phyloP scores from a whole-genome alignment of 2,329 filamentous ascomycete genomes.

The Penicillium nordicum region DNA sequence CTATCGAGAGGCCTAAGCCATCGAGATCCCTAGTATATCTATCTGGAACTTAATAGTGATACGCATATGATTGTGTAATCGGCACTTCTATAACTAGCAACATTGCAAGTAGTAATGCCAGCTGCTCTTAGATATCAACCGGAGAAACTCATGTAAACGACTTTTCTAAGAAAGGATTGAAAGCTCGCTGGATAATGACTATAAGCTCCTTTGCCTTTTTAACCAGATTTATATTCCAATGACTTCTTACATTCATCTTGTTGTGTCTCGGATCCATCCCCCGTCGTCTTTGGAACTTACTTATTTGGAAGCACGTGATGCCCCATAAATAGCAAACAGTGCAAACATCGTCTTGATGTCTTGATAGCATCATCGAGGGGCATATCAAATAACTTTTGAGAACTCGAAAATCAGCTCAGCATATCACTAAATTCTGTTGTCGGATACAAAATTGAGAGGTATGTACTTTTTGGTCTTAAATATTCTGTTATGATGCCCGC shows the following conservation, averaged over 20 bases:
- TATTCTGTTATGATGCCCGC: not conserved
- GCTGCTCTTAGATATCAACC: not conserved
- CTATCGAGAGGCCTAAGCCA: too few relatives aligned
- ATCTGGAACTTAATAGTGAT: not conserved
- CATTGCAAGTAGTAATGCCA: not conserved
- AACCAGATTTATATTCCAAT: not conserved
- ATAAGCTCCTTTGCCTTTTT: too few relatives aligned
- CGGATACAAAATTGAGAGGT: not conserved
- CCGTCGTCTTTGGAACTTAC: not conserved
- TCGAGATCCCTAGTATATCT: too few relatives aligned
- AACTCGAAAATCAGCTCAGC: not conserved
- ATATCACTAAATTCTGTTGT: not conserved
- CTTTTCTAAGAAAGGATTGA: not conserved
- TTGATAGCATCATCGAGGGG: conserved; percentile 22
- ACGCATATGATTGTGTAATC: not conserved
- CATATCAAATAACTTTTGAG: conserved; percentile 1
- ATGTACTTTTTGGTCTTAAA: not conserved
- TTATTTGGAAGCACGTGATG: not conserved
- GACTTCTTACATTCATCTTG: not conserved
- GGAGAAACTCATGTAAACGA: not conserved
- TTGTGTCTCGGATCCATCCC: not conserved
- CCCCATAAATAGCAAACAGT: not conserved
- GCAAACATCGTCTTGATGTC: conserved; percentile 8
- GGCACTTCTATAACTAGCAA: not conserved
- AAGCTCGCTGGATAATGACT: not conserved